These are phyloP conservation scores for Ceratocystis diversiconidia DNA, from an alignment of 2,329 filamentous ascomycete species.

Conservation along the genomic window DNA sequence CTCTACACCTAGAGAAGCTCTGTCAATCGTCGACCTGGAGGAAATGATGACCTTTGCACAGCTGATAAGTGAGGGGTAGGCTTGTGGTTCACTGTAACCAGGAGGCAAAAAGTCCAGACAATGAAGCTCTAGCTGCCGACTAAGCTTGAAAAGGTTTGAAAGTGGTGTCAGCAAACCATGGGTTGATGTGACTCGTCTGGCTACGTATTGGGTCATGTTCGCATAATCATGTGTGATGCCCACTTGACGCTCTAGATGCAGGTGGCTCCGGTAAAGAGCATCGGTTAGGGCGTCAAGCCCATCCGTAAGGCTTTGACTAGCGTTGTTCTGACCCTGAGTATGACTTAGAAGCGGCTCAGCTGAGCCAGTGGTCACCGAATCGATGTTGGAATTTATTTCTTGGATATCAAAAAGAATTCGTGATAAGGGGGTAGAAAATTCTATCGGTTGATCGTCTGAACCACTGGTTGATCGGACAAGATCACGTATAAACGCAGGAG, in stretches of 20 bases:
- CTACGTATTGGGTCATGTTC: constrained; percentile 64
- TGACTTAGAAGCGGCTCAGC: constrained; percentile 69
- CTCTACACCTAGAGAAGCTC: constrained; percentile 55
- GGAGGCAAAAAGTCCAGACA: constrained; percentile 48
- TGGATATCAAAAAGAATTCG: constrained; percentile 92
- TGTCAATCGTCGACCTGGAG: constrained; percentile 57
- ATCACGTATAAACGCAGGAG: constrained; percentile 71
- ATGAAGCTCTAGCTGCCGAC: constrained; percentile 76
- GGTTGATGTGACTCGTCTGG: constrained; percentile 66
- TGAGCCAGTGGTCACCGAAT: constrained; percentile 70
- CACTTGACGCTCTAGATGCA: constrained; percentile 73
- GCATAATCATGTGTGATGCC: constrained; percentile 59
- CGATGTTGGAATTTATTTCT: constrained; percentile 92
- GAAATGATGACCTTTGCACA: constrained; percentile 68
- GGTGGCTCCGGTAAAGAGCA: constrained; percentile 71
- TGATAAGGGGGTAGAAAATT: constrained; percentile 86
- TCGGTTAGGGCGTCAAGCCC: constrained; percentile 70
- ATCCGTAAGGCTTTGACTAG: constrained; percentile 56
- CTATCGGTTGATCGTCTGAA: constrained; percentile 72
- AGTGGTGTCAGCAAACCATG: constrained; percentile 64
- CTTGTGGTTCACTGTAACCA: constrained; percentile 40
- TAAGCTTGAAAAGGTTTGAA: constrained; percentile 64
- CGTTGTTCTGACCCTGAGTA: constrained; percentile 58
- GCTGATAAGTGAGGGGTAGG: constrained; percentile 65
- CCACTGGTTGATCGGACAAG: constrained; percentile 88